These are phyloP conservation scores for Entophlyctis helioformis DNA, from an alignment of 192 early-diverging fungal species.

Conservation along the genomic window DNA sequence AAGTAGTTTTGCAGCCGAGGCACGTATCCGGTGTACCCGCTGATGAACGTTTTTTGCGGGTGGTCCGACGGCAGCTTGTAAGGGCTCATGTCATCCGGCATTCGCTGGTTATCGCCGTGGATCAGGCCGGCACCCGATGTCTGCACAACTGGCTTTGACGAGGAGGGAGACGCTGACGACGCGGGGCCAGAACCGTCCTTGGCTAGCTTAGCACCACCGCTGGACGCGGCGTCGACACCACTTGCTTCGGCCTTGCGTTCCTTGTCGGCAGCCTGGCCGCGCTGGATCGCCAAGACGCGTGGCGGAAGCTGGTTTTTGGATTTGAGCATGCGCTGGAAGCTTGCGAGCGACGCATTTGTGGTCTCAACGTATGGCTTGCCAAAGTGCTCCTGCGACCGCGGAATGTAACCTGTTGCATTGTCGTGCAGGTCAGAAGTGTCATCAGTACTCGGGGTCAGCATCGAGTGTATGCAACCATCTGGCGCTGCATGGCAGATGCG, in stretches of 20 bases:
- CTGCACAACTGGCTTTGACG: no score
- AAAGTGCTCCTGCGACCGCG: constrained; percentile 43
- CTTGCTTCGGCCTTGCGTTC: constrained; percentile 4
- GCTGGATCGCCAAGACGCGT: constrained; percentile 27
- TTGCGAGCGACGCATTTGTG: constrained; percentile 29
- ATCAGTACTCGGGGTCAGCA: background rate
- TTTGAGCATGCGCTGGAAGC: constrained; percentile 35
- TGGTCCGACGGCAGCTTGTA: constrained; percentile 35
- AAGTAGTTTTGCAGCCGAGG: constrained; percentile 44
- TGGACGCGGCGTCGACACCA: no score
- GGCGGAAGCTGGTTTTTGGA: constrained; percentile 30
- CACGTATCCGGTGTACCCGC: constrained; percentile 47
- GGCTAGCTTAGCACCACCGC: no score
- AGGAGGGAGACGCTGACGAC: constrained; percentile 18
- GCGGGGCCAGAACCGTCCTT: background rate
- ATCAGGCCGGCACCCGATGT: no score
- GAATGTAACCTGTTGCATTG: constrained; percentile 30
- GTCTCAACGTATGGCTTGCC: constrained; percentile 42
- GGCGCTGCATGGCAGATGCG: no score
- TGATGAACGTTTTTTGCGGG: constrained; percentile 41
- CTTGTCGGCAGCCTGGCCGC: constrained; percentile 9
- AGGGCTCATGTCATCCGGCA: constrained; percentile 39
- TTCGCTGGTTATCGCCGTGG: no score
- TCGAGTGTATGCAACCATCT: background rate
- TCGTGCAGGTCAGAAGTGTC: no score